Evolutionary conservation across 2,329 filamentous ascomycete genomes (phyloP), one percentile per base, ranked within the genome.

Genomic region (Cercospora sp.): DNA sequence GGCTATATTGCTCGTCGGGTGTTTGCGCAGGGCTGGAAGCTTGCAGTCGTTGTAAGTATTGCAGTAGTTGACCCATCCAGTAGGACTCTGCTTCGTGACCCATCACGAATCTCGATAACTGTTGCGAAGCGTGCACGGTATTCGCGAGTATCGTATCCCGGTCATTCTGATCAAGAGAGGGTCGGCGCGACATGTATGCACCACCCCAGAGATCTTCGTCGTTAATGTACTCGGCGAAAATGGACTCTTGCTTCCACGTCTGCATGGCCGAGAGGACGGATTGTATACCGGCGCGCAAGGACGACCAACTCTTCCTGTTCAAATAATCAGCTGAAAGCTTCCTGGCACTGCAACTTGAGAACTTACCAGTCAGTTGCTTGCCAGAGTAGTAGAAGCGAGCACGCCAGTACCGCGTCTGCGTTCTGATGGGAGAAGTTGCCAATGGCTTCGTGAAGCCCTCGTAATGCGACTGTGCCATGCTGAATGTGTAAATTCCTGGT

Each of bases 291-390:
- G 94, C 91, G 85, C 97, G 95, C 68, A 97, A 84, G 72, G 94
- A 94, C 70, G 91, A 93, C 94, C 94, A 98, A 80, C 90, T 91
- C 79, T 90, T 90, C 91, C 93, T 96, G 78, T 75, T 48, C 2
- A 9, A 12, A 6, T 2, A 6, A 53, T 69, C 42, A 69, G 65
- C 31, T 13, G 13, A 9, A n/a, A 31, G 12, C 20, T 18, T 33
- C 13, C 2, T 18, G 13, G 10, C 3, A 6, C n/a, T 13, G 20
- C 10, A 12, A 5, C 4, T 18, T 16, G 20, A 16, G n/a, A 6
- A 83, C 90, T 84, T 86, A 96, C 94, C 94, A 98, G 83, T 98
- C 94, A 68, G 90, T 95, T 65, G 93, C 92, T 82, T 98, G 94
- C 94, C 95, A 98, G 42, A 94, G 96, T 60, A 99, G 86, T 59